A percentile compares a stretch with the other conserved stretches of the same genome.
Evolutionary conservation across 78 protist genomes (phyloP).

Genomic region (Anaeramoeba flamelloides): DNA sequence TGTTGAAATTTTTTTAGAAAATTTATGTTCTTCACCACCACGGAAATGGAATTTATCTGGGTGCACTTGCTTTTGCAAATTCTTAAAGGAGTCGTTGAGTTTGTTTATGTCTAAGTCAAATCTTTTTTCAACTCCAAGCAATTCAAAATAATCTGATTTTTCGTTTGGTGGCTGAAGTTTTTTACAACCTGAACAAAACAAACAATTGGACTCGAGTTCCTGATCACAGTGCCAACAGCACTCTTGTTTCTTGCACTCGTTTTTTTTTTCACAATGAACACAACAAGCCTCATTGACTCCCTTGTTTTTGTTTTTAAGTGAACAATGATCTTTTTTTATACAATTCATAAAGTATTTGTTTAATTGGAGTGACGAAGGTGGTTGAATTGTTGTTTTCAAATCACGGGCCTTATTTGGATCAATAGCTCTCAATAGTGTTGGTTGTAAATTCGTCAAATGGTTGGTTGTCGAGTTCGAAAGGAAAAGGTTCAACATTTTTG

Average conservation of each 20-base stretch:
- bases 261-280: too few relatives aligned
- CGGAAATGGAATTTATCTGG: not conserved
- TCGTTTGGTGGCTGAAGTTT: not conserved
- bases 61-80: not conserved
- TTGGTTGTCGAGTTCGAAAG: too few relatives aligned
- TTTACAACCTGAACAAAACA: not conserved
- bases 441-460: too few relatives aligned
- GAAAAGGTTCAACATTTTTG: too few relatives aligned
- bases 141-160: not conserved
- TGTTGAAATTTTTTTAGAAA: not conserved
- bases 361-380: too few relatives aligned
- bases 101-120: not conserved
- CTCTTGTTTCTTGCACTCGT: not conserved
- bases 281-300: too few relatives aligned
- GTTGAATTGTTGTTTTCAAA: too few relatives aligned
- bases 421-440: too few relatives aligned
- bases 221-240: not conserved
- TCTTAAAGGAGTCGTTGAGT: not conserved
- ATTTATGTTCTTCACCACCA: not conserved
- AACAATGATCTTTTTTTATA: too few relatives aligned
- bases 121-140: not conserved
- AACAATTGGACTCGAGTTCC: not conserved
- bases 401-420: too few relatives aligned
- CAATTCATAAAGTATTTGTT: too few relatives aligned
- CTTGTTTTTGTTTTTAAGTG: too few relatives aligned